Base-by-base conservation (phyloP, 73 alveolate genomes). In the Durusdinium trenchii region DNA sequence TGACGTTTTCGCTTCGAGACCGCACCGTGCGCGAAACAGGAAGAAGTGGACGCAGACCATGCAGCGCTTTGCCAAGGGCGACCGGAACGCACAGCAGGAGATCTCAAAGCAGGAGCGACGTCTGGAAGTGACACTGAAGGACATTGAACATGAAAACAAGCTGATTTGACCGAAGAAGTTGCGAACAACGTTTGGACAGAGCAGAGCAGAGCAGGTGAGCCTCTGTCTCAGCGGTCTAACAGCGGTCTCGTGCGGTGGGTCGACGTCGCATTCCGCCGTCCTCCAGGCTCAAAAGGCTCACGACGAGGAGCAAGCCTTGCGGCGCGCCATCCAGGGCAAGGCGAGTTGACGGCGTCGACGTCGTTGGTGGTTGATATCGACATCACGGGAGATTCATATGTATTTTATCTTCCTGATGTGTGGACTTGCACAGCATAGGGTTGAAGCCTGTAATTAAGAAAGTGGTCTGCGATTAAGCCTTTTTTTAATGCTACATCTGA, bases 61-160 rank as follows among this genome's bases (percentile, higher is more conserved):
- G 98, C 98, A 91, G 98, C 98, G 98, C 30, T 91, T 91, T 48
- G 98, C 98, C 75, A 91, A 91, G 61, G 98, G 98, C 38, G 89
- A 91, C 76, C 87, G 89, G 46, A 67, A 69, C 48, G 98, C 98
- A 5, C 98, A 91, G 76, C 98, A 91, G 89, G 98, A 91, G 76
- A 71, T 91, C 43, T 69, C 90, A 52, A 91, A 91, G 64, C 98
- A 91, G 98, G 96, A 54, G 42, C 9, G 87, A 20, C 54, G 12
- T n/a, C 9, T 54, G 64, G 64, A 12, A 12, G 9, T 54, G 20
- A 54, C 9, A 54, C 64, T 20, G n/a, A n/a, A n/a, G n/a, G n/a
- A n/a, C n/a, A n/a, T n/a, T n/a, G n/a, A n/a, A n/a, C n/a, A n/a
- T n/a, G n/a, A n/a, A n/a, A n/a, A n/a, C n/a, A n/a, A n/a, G n/a